phyloP scores from a whole-genome alignment of 148 eudicot species.

The Polygonum maritimum region DNA sequence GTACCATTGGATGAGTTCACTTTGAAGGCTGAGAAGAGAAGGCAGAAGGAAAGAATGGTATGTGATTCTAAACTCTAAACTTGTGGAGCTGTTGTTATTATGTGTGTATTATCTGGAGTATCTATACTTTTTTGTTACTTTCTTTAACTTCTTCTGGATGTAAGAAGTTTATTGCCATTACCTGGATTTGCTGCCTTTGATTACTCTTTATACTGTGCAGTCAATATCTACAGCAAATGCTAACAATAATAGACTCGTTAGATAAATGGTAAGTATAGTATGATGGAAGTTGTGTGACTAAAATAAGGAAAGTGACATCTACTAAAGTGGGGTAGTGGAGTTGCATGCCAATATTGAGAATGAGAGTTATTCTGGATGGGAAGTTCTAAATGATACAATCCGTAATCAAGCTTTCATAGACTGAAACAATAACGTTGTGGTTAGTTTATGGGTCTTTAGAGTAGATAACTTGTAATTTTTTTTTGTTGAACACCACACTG shows the following conservation, averaged over 20 bases:
- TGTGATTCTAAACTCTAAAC: conserved; percentile 2
- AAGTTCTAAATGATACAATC: not conserved
- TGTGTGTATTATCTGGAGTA: not conserved
- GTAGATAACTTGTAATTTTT: not conserved
- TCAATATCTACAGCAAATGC: not conserved
- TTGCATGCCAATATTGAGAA: not conserved
- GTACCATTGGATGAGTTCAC: conserved; percentile 65
- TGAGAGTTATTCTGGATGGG: not conserved
- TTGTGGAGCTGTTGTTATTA: not conserved
- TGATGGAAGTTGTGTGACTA: not conserved
- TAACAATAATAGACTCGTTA: not conserved
- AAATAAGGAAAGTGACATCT: not conserved
- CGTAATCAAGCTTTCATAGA: not conserved
- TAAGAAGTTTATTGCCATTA: not conserved
- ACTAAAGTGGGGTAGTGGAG: not conserved
- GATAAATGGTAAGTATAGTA: not conserved
- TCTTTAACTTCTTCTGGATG: not conserved
- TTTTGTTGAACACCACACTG: not conserved
- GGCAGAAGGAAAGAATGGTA: conserved; percentile 77
- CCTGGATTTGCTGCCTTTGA: not conserved
- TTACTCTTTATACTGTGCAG: not conserved
- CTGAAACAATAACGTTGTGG: not conserved
- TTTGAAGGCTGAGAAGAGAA: conserved; percentile 63
- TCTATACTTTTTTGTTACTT: not conserved
- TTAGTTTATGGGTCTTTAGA: not conserved